These are phyloP conservation scores for Xylariaceae sp. DNA, from an alignment of 2,329 filamentous ascomycete species.

Conservation along the genomic window DNA sequence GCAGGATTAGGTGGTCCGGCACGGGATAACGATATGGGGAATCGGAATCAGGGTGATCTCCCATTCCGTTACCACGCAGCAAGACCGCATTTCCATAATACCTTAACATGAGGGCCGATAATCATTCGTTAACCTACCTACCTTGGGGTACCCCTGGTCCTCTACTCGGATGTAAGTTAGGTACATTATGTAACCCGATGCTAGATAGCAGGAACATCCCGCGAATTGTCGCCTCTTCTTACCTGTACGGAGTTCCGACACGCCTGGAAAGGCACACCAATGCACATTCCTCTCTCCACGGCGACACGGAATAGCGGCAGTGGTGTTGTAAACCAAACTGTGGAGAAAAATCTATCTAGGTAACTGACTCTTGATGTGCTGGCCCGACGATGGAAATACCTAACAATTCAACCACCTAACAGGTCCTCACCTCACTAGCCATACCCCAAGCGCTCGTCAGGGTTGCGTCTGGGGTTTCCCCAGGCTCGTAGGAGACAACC, in stretches of 20 bases:
- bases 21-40: neutral
- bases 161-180: neutral
- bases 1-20: neutral
- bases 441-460: neutral
- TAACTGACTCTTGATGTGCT: no score
- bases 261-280: no score
- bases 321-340: no score
- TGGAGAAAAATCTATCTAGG: no score
- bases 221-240: neutral
- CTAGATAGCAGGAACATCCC: neutral
- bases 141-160: neutral
- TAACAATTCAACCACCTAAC: no score
- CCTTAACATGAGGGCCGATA: no score
- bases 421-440: neutral
- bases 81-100: no score
- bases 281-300: no score
- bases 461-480: conserved; percentile 2
- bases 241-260: neutral
- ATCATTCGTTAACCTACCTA: no score
- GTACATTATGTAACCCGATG: neutral
- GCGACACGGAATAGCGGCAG: no score
- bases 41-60: neutral
- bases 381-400: no score
- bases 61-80: neutral
- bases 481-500: conserved; percentile 1